Base-by-base conservation (phyloP, 2,329 filamentous ascomycete species). In the Cercospora sesami region DNA sequence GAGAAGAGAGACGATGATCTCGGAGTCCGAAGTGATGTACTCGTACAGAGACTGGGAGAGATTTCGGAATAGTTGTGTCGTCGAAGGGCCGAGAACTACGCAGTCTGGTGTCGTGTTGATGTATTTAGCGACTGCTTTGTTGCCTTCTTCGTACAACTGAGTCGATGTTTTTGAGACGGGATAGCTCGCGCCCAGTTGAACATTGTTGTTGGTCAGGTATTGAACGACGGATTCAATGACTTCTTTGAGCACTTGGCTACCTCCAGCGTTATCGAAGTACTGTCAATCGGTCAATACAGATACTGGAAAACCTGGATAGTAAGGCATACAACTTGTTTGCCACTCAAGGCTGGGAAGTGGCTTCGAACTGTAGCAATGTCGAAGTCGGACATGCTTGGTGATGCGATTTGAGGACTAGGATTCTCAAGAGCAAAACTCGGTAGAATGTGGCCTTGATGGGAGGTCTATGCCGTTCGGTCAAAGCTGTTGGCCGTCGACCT, bases 221-320 rank as follows among this genome's bases (percentile, higher is more conserved):
- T 87, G 82, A 1, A 82, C 82, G 65, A 94, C 88, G 88, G 86
- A 85, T 65, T 90, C 85, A 67, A 90, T 87, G 16, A 92, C 91
- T 16, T 84, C 82, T 28, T 86, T 86, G 3, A 94, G 80, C 1
- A 87, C 84, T 75, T 94, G 72, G 84, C 77, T 86, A 42, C 91
- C 91, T 18, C 91, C 91, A 10, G 90, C 91, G 76, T 94, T 94
- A 76, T 94, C 91, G 72, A 94, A 86, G 77, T 86, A 93, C 62
- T 64, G 51, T 42, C 33, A 18, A 18, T 1, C 9, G 5, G 18
- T 63, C 26, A 57, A 31, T 53, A 2, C 6, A 33, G 30, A 42
- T 28, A 3, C n/a, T 31, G 16, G 1, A 10, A 10, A n/a, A 36
- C 16, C 9, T 9, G 7, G 4, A 10, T 8, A 16, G 18, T 28